These are phyloP conservation scores for Coemansia sp. DNA, from an alignment of 192 early-diverging fungal species.

Conservation along the genomic window DNA sequence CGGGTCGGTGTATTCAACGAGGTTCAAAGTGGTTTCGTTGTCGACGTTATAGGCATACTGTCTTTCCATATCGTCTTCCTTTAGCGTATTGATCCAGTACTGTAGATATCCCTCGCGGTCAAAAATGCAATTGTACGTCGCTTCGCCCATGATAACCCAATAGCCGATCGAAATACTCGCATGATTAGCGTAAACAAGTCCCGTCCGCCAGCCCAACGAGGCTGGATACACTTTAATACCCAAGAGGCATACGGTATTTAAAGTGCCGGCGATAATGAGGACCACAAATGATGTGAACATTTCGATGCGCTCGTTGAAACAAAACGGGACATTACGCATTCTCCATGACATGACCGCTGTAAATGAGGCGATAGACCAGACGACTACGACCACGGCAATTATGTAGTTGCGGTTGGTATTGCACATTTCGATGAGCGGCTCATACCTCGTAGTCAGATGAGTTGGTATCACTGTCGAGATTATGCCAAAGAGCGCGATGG, in stretches of 20 bases:
- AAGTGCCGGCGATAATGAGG: neutral
- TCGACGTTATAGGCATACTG: neutral
- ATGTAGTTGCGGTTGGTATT: conserved; percentile 6
- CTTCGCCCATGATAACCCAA: conserved; percentile 27
- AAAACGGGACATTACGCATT: conserved; percentile 17
- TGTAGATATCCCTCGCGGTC: conserved; percentile 14
- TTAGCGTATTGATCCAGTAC: conserved; percentile 6
- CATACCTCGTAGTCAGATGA: conserved; percentile 15
- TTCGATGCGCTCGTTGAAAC: conserved; percentile 16
- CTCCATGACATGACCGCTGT: conserved; percentile 15
- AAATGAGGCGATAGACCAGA: conserved; percentile 12
- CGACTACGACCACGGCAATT: neutral
- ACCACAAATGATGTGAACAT: conserved; percentile 6
- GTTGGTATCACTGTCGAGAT: conserved; percentile 14
- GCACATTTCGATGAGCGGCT: conserved; percentile 16
- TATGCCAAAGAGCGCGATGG: conserved; percentile 6
- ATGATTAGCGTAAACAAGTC: conserved; percentile 20
- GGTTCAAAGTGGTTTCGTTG: neutral
- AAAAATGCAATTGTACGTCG: conserved; percentile 10
- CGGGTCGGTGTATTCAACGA: conserved; percentile 9
- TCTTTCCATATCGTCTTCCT: conserved; percentile 1
- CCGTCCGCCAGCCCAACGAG: conserved; percentile 12
- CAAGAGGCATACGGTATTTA: conserved; percentile 17
- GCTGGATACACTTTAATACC: conserved; percentile 9
- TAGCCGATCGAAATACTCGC: neutral